A percentile compares a stretch with the other conserved stretches of the same genome.
phyloP scores from a whole-genome alignment of 2,329 filamentous ascomycete genomes.

The Ceratocystiopsis minuta region DNA sequence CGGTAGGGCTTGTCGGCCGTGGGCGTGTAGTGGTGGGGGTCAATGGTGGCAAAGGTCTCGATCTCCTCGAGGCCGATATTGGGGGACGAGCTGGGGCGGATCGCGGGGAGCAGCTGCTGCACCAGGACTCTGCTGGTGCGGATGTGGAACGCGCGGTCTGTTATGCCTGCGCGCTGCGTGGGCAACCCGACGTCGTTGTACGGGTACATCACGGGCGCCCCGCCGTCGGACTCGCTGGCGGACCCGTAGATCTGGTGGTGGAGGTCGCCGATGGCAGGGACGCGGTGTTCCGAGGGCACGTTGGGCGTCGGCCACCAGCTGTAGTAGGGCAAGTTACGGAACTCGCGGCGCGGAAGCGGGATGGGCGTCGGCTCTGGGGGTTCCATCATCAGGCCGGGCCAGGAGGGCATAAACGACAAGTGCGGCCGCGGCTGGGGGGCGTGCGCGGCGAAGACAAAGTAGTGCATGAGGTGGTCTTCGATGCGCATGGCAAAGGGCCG shows the following conservation, averaged over 20 bases:
- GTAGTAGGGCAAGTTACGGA: constrained; percentile 23
- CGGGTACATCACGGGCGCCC: too few relatives aligned
- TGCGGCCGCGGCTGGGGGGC: too few relatives aligned
- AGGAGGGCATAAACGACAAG: too few relatives aligned
- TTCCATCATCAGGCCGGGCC: too few relatives aligned
- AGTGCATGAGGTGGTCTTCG: neutral
- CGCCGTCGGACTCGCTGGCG: too few relatives aligned
- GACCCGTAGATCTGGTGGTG: too few relatives aligned
- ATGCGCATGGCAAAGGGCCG: neutral
- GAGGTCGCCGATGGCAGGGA: constrained; percentile 14
- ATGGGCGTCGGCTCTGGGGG: too few relatives aligned
- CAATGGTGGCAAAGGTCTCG: constrained; percentile 52
- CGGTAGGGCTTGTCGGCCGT: constrained; percentile 66
- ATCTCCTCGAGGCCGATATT: constrained; percentile 23
- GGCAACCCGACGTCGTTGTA: too few relatives aligned
- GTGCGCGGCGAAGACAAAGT: too few relatives aligned
- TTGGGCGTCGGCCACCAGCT: constrained; percentile 59
- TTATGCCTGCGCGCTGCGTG: too few relatives aligned
- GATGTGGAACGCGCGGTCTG: constrained; percentile 51
- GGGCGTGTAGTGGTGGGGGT: constrained; percentile 59
- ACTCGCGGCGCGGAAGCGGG: too few relatives aligned
- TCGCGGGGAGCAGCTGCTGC: too few relatives aligned
- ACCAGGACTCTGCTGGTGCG: constrained; percentile 60
- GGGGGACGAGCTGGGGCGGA: neutral
- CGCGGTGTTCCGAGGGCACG: constrained; percentile 45